Percentiles rank a stretch among this genome's conserved stretches.
Evolutionary conservation across 2,329 filamentous ascomycete species (phyloP).

Genomic region (Fonsecaea nubica): DNA sequence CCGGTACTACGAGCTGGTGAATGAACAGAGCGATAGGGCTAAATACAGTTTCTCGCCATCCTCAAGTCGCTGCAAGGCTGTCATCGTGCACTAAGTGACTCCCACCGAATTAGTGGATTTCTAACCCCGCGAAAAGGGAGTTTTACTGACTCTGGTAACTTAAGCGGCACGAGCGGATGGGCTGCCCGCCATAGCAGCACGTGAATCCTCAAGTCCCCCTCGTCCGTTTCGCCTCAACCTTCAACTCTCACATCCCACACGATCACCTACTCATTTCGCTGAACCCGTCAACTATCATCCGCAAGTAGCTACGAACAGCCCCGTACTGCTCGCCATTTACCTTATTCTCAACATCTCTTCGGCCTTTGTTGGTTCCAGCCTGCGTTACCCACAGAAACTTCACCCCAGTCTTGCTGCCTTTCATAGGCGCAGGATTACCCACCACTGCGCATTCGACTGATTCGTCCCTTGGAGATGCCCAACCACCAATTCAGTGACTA

Average conservation of each 20-base stretch:
- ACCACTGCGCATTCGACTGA: neutral
- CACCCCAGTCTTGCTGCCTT: neutral
- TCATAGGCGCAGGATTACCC: conserved; percentile 6
- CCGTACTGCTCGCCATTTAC: neutral
- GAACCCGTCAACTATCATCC: neutral
- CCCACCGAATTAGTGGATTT: neutral
- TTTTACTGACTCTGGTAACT: conserved; percentile 5
- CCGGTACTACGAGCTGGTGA: neutral
- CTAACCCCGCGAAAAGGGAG: conserved; percentile 3
- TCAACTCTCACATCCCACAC: conserved; percentile 7
- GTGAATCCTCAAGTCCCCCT: neutral
- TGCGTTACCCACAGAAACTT: neutral
- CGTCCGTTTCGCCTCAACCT: neutral
- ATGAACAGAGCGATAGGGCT: neutral
- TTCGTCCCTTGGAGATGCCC: conserved; percentile 27
- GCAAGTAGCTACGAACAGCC: neutral
- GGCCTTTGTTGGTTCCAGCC: neutral
- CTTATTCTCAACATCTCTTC: neutral
- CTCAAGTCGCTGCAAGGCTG: neutral
- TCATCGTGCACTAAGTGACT: neutral
- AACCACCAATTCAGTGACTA: conserved; percentile 34
- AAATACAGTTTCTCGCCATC: neutral
- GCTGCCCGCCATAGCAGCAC: conserved; percentile 3
- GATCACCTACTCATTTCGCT: conserved; percentile 2
- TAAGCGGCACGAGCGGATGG: neutral